These are phyloP conservation scores for Globisporangium polare DNA, from an alignment of 352 stramenopile species.

Conservation along the genomic window DNA sequence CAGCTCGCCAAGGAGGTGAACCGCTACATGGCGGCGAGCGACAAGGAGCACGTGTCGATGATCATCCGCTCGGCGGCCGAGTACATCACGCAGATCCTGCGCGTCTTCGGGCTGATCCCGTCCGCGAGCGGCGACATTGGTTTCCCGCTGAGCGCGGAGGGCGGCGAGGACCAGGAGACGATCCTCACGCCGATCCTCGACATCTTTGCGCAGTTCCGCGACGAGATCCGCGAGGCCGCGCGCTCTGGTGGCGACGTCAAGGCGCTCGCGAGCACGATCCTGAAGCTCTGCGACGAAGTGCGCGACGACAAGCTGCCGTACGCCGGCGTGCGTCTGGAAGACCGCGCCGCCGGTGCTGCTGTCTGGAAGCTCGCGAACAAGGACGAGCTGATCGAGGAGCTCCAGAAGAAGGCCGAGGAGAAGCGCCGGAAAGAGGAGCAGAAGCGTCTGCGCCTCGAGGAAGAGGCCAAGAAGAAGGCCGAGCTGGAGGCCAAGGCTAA, in stretches of 20 bases:
- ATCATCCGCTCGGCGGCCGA: conserved; percentile 75
- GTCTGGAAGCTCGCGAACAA: conserved; percentile 93
- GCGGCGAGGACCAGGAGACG: conserved; percentile 60
- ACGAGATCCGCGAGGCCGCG: conserved; percentile 71
- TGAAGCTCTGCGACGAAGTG: conserved; percentile 84
- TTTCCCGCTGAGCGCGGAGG: conserved; percentile 52
- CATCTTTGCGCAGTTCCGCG: conserved; percentile 86
- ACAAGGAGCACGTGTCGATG: conserved; percentile 67
- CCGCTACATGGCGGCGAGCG: conserved; percentile 62
- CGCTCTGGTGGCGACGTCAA: conserved; percentile 48
- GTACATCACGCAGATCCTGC: conserved; percentile 89
- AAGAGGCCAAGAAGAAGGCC: conserved; percentile 71
- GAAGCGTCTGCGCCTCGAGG: conserved; percentile 64
- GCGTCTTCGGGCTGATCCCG: conserved; percentile 77
- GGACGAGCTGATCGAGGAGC: conserved; percentile 76
- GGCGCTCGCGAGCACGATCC: conserved; percentile 58
- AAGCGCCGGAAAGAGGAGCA: conserved; percentile 80
- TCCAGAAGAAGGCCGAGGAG: conserved; percentile 72
- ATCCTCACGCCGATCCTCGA: conserved; percentile 87
- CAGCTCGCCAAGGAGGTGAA: conserved; percentile 86
- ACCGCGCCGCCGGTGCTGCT: conserved; percentile 51
- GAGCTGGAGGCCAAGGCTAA: conserved; percentile 87
- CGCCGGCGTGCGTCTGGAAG: conserved; percentile 87
- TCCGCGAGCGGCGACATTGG: conserved; percentile 71
- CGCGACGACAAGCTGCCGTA: conserved; percentile 88